phyloP scores from a whole-genome alignment of 768 basidiomycete species.

The Lentinula detonsa region DNA sequence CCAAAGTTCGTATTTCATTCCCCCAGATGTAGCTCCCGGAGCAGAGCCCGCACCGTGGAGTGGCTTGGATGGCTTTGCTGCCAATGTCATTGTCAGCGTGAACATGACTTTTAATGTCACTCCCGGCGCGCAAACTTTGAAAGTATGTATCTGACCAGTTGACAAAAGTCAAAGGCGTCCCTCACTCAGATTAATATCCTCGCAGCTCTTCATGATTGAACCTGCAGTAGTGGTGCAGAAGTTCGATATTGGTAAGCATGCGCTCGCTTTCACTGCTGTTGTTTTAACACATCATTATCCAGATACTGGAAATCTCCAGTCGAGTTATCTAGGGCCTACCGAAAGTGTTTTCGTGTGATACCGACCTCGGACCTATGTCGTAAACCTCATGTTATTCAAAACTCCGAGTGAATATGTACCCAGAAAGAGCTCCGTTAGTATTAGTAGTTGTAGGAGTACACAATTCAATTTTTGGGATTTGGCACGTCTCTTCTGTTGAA shows the following conservation, averaged over 20 bases:
- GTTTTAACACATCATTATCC: conserved; percentile 5
- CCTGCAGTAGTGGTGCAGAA: conserved; percentile 57
- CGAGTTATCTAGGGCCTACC: conserved; percentile 60
- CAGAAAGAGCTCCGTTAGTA: not conserved
- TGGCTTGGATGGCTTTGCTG: conserved; percentile 43
- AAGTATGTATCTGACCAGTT: conserved; percentile 24
- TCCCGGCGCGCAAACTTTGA: conserved; percentile 56
- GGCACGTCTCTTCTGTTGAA: too few relatives aligned
- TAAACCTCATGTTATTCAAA: not conserved
- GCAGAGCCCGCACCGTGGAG: conserved; percentile 40
- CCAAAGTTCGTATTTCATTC: conserved; percentile 41
- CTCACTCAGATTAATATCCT: not conserved
- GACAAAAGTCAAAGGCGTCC: not conserved
- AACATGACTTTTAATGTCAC: conserved; percentile 29
- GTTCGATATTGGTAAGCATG: conserved; percentile 46
- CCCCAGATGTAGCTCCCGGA: conserved; percentile 35
- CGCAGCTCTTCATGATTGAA: conserved; percentile 49
- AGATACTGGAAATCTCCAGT: conserved; percentile 51
- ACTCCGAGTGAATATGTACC: not conserved
- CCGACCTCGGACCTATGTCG: not conserved
- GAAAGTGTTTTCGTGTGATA: conserved; percentile 35
- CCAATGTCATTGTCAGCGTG: conserved; percentile 42
- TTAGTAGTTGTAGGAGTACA: not conserved
- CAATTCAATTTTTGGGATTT: not conserved
- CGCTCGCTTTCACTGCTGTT: not conserved